These are phyloP conservation scores for Cystobasidium pallidum DNA, from an alignment of 1,284 basidiomycete genomes.

Conservation along the genomic window DNA sequence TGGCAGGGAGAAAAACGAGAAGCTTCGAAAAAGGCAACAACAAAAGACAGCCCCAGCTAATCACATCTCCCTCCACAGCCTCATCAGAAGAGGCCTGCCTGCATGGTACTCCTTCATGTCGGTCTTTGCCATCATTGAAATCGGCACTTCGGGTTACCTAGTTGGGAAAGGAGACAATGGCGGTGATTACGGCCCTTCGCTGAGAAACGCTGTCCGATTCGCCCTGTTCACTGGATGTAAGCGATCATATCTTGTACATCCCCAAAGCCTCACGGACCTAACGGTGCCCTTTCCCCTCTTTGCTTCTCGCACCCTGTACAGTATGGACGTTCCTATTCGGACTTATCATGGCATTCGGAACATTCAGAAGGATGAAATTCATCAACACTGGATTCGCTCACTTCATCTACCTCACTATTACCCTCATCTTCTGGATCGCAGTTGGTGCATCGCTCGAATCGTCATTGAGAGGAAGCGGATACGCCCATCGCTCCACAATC, in stretches of 20 bases:
- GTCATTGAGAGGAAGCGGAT: constrained; percentile 2
- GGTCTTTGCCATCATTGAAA: constrained; percentile 41
- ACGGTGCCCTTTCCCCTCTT: not conserved
- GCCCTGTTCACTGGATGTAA: constrained; percentile 38
- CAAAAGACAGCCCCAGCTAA: not conserved
- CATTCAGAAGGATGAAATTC: constrained; percentile 23
- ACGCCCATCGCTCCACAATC: constrained; percentile 23
- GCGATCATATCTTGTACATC: not conserved
- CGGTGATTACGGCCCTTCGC: constrained; percentile 8
- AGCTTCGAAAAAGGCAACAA: no score
- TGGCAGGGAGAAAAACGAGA: not conserved
- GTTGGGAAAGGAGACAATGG: constrained; percentile 23
- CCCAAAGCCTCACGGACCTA: not conserved
- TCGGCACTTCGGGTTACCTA: constrained; percentile 36
- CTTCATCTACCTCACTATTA: constrained; percentile 39
- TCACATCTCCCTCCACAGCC: constrained; percentile 10
- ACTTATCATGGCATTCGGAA: constrained; percentile 25
- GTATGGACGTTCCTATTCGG: constrained; percentile 42
- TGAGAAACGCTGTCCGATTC: constrained; percentile 15
- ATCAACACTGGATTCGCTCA: constrained; percentile 39
- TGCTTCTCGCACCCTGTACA: not conserved
- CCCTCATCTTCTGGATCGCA: constrained; percentile 43
- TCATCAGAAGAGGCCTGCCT: constrained; percentile 35
- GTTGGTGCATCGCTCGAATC: constrained; percentile 27
- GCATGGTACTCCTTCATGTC: constrained; percentile 25